These are phyloP conservation scores for Hypericum perforatum DNA, from an alignment of 345 rosid genomes.

Conservation along the genomic window DNA sequence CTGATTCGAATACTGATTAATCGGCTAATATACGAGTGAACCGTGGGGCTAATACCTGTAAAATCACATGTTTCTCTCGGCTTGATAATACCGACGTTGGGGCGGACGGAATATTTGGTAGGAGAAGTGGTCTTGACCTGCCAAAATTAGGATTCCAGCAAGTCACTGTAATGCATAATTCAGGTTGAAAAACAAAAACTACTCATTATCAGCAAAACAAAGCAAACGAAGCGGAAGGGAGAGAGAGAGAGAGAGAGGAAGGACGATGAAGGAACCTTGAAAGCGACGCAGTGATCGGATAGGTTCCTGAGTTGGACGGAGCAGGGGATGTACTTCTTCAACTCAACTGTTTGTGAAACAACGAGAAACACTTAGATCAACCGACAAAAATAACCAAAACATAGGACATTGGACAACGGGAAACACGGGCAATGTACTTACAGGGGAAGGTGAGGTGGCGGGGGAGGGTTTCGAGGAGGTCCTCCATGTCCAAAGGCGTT, in stretches of 20 bases:
- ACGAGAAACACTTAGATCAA: neutral
- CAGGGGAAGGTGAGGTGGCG: conserved; percentile 34
- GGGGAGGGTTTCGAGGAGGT: conserved; percentile 42
- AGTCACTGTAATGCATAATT: no score
- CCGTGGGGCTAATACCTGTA: conserved; percentile 19
- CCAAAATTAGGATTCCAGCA: neutral
- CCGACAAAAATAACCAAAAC: neutral
- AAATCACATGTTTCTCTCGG: conserved; percentile 31
- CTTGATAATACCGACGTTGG: conserved; percentile 38
- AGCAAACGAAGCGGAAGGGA: neutral
- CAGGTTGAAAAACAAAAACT: no score
- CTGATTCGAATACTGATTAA: no score
- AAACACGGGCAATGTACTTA: conserved; percentile 16
- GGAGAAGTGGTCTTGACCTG: conserved; percentile 60
- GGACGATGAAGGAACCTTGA: conserved; percentile 29
- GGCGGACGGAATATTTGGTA: conserved; percentile 42
- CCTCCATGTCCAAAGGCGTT: neutral
- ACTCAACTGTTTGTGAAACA: conserved; percentile 32
- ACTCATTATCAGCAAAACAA: neutral
- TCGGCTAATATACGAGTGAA: no score
- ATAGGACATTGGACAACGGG: neutral
- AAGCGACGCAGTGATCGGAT: conserved; percentile 46
- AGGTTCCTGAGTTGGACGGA: conserved; percentile 31
- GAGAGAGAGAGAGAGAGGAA: neutral
- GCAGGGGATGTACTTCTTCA: conserved; percentile 44